phyloP scores from a whole-genome alignment of 257 asterid genomes.

The Nicotiana tomentosiformis region DNA sequence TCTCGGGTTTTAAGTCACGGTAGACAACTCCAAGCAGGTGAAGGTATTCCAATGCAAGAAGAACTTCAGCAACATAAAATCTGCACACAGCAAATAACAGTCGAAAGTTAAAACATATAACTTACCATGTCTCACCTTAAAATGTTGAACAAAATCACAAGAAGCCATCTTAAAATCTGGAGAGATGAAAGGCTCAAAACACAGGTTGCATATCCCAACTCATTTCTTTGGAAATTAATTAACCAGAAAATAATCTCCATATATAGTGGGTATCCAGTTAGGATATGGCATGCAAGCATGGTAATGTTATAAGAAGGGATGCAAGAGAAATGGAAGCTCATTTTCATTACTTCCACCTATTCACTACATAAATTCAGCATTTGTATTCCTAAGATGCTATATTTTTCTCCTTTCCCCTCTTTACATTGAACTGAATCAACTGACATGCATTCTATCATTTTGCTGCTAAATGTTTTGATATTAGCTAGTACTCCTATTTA shows the following conservation, averaged over 20 bases:
- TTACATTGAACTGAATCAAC: neutral
- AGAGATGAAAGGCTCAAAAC: neutral
- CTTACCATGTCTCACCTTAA: neutral
- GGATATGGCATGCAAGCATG: no score
- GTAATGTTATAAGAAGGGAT: neutral
- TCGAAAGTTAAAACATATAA: neutral
- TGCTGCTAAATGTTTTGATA: neutral
- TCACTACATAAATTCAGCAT: neutral
- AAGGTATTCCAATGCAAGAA: constrained; percentile 68
- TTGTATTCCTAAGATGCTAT: neutral
- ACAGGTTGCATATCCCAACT: neutral
- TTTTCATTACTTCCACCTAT: neutral
- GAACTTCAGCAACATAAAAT: constrained; percentile 73
- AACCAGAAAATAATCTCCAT: neutral
- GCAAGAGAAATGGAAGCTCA: neutral
- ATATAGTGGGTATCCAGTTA: neutral
- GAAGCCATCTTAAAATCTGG: neutral
- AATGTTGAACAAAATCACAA: neutral
- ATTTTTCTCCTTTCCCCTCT: neutral
- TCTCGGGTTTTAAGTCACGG: constrained; percentile 82
- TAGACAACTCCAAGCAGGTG: constrained; percentile 83
- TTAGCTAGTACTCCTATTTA: neutral
- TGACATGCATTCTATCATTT: neutral
- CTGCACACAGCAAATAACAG: constrained; percentile 22
- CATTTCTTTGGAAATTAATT: neutral